Percentiles rank a stretch among this genome's conserved stretches.
Evolutionary conservation across 371 early-diverging fungal species (phyloP).

Genomic region (Mortierella sp.): DNA sequence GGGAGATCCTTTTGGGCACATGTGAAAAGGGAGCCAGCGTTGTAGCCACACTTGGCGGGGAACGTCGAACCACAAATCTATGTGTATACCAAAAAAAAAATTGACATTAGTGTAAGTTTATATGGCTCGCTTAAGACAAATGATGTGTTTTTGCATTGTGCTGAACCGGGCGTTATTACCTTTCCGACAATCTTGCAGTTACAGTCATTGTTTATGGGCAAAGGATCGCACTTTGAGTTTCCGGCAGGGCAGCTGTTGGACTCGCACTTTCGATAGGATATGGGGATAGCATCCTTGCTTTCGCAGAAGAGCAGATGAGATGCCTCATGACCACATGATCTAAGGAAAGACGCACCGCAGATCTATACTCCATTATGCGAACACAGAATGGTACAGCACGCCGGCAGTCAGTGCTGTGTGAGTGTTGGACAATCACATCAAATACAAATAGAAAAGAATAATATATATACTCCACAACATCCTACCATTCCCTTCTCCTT

Average conservation of each 20-base stretch:
- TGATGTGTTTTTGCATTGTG: too few relatives aligned
- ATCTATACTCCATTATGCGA: background rate
- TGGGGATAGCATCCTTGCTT: background rate
- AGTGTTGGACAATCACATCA: background rate
- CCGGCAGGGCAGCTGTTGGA: constrained; percentile 9
- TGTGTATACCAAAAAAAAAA: background rate
- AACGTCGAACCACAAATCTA: background rate
- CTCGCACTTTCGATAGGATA: background rate
- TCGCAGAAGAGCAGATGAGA: background rate
- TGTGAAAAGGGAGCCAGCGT: background rate
- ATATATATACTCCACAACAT: background rate
- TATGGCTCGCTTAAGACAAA: too few relatives aligned
- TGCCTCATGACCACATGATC: background rate
- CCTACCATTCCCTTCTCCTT: background rate
- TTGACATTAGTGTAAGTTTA: background rate
- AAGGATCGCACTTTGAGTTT: background rate
- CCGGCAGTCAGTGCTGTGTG: background rate
- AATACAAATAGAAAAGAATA: background rate
- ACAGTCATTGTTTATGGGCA: background rate
- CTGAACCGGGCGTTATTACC: background rate
- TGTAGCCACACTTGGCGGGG: background rate
- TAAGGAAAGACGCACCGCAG: constrained; percentile 11
- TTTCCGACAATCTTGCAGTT: background rate
- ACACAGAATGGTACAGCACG: background rate
- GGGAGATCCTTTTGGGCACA: background rate